Evolutionary conservation across 441 rosid genomes (phyloP).

Genomic region (Jatropha podagrica): DNA sequence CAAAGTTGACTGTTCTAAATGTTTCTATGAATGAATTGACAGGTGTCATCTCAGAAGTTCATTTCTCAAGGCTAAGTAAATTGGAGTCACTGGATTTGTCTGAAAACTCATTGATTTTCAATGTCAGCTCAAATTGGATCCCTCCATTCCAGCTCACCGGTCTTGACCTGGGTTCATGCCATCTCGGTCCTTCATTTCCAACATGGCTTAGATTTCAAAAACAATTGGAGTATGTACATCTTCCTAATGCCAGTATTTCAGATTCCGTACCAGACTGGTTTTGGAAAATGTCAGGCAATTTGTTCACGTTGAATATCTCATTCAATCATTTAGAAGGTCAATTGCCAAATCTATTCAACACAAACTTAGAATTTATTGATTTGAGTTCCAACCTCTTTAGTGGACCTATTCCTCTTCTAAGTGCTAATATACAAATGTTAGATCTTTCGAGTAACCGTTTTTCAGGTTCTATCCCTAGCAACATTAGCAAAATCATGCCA

Average conservation of each 20-base stretch:
- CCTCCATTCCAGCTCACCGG: conserved; percentile 40
- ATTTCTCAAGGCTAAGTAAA: conserved; percentile 27
- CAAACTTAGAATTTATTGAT: conserved; percentile 23
- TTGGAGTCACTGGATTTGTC: conserved; percentile 34
- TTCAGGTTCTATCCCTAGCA: conserved; percentile 37
- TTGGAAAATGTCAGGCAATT: conserved; percentile 42
- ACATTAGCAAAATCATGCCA: conserved; percentile 34
- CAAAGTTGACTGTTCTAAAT: conserved; percentile 28
- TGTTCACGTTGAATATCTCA: conserved; percentile 39
- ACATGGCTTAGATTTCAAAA: conserved; percentile 37
- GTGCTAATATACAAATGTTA: conserved; percentile 22
- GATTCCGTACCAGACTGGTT: conserved; percentile 43
- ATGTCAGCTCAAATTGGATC: conserved; percentile 37
- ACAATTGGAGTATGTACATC: conserved; percentile 22
- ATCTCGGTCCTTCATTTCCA: conserved; percentile 44
- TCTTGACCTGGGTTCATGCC: conserved; percentile 40
- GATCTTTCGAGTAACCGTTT: conserved; percentile 44
- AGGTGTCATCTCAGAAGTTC: conserved; percentile 34
- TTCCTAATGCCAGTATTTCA: conserved; percentile 47
- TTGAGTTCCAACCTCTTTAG: conserved; percentile 46
- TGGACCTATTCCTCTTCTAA: conserved; percentile 42
- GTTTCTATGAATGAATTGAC: conserved; percentile 38
- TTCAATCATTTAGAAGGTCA: conserved; percentile 36
- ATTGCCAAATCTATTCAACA: conserved; percentile 32
- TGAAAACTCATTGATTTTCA: conserved; percentile 38